phyloP scores from a whole-genome alignment of 257 asterid genomes.

The Nicotiana sylvestris region DNA sequence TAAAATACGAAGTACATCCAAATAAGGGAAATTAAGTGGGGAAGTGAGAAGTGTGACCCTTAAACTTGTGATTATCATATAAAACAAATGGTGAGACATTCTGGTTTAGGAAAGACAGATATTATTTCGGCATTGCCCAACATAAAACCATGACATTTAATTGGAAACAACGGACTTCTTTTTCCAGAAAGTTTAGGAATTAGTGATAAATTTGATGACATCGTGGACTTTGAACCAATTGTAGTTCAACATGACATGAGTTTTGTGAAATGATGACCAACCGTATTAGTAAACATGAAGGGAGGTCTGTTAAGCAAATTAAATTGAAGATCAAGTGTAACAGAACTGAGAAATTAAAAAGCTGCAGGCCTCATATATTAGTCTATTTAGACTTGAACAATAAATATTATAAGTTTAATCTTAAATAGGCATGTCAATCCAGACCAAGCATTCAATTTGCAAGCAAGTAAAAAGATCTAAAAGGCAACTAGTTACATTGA shows the following conservation, averaged over 20 bases:
- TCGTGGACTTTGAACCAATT: neutral
- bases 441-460: neutral
- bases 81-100: neutral
- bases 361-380: neutral
- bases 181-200: neutral
- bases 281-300: neutral
- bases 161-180: neutral
- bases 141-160: neutral
- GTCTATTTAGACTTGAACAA: neutral
- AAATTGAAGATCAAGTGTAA: neutral
- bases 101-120: neutral
- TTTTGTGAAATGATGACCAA: neutral
- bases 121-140: neutral
- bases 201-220: constrained; percentile 1
- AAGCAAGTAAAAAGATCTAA: neutral
- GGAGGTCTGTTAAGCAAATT: neutral
- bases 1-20: neutral
- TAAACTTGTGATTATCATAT: neutral
- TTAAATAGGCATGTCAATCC: neutral
- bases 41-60: neutral
- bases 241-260: neutral
- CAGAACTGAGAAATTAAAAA: neutral
- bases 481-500: neutral
- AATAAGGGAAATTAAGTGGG: neutral
- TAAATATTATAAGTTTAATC: neutral